Base-by-base conservation (phyloP, 2,329 filamentous ascomycete genomes). In the Fusarium udum region DNA sequence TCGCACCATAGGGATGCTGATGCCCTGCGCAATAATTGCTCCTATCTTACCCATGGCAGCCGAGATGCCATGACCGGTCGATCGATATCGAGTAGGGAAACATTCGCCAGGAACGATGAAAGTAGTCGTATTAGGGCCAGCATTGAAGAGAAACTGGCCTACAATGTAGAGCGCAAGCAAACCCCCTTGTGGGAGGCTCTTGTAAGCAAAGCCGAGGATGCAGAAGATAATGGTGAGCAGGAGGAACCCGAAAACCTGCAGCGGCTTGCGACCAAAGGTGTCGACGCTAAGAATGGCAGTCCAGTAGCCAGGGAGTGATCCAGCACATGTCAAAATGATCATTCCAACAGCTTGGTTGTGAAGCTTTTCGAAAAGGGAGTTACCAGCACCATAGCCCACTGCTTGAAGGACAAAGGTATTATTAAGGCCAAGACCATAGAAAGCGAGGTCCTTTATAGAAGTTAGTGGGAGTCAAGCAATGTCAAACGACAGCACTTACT, bases 231-330 rank as follows among this genome's bases (percentile, higher is more conserved):
- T 82, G 4, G 90, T 92, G 9, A 93, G 83, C 22, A 92, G 78
- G 6, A 85, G 74, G 79, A 92, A 92, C 22, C 90, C 90, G 49
- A 87, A 78, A 5, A 92, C 80, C 80, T 94, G 94, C 32, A 96
- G 91, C 2, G 92, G 88, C 81, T 94, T 95, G 67, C 93, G 92
- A 15, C 93, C 93, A 22, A 95, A 75, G 3, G 88, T 93, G 80
- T 95, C 93, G 67, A 95, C 89, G 3, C 89, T 90, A 18, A 92
- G 85, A 34, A 95, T 89, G 4, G 92, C 92, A 15, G 92, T 87
- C 92, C 92, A 95, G 83, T 95, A 95, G 18, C 93, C 93, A 0
- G 93, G 93, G 9, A 95, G 89, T 20, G 92, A 91, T 42, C 93
- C 93, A 11, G 93, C 93, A 75, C 92, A 93, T 67, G 93, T 88